Evolutionary conservation across 805 yeast species (phyloP).

Genomic region (Huiozyma sinensis): DNA sequence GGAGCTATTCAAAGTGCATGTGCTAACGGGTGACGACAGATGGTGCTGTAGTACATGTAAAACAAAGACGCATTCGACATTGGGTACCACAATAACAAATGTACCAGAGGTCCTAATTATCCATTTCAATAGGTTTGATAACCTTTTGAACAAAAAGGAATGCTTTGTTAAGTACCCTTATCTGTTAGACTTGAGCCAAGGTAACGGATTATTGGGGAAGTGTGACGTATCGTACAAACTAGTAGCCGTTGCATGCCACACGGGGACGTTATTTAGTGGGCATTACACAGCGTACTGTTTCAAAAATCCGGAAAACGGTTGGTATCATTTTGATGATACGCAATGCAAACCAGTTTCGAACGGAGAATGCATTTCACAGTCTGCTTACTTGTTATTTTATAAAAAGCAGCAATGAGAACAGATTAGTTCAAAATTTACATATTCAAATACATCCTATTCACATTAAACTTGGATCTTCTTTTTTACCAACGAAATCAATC

Average conservation of each 20-base stretch:
- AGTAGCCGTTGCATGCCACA: slow-evolving; percentile 76
- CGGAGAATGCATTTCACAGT: slow-evolving; percentile 49
- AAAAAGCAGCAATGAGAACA: slow-evolving; percentile 7
- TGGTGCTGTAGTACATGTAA: slow-evolving; percentile 82
- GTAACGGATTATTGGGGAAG: slow-evolving; percentile 42
- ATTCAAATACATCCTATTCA: no score
- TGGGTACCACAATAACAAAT: slow-evolving; percentile 62
- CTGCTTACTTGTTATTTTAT: slow-evolving; percentile 80
- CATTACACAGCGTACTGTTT: slow-evolving; percentile 78
- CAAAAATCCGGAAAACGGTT: slow-evolving; percentile 47
- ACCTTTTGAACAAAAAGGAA: slow-evolving; percentile 39
- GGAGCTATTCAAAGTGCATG: slow-evolving; percentile 59
- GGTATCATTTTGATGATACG: slow-evolving; percentile 81
- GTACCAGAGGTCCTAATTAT: slow-evolving; percentile 71
- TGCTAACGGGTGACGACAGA: slow-evolving; percentile 67
- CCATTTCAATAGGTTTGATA: slow-evolving; percentile 72
- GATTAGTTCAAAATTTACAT: no score
- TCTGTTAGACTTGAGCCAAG: slow-evolving; percentile 47
- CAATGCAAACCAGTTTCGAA: slow-evolving; percentile 43
- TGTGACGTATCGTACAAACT: slow-evolving; percentile 42
- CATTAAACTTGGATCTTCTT: background rate
- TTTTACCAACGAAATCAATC: background rate
- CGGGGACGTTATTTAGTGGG: slow-evolving; percentile 73
- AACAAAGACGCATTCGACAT: slow-evolving; percentile 49
- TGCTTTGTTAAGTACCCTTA: slow-evolving; percentile 61